Evolutionary conservation across 805 yeast genomes (phyloP), one percentile per base, ranked within the genome.

Genomic region (Monosporozyma solicola): DNA sequence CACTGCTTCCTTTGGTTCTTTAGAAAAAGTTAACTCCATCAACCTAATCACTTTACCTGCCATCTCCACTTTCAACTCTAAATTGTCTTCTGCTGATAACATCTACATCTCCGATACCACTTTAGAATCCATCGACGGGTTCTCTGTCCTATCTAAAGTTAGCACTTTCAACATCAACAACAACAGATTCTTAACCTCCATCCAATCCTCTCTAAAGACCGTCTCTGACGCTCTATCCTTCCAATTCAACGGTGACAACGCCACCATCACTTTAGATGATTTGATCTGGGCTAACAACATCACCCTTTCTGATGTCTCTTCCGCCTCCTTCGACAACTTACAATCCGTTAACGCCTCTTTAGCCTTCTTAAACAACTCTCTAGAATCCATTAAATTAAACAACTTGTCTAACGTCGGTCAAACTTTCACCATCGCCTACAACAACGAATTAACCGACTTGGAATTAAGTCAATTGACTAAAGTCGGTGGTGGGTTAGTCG

Each of bases 401-500:
- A 64, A 72, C 55, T 77, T 94, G 67, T 68, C 74, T 53, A 55
- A 73, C 35, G 78, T 92, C 65, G 97, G 97, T 70, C 88, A 86
- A 65, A 83, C 96, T 60, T 80, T 94, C 64, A 73, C 91, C 59
- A 73, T 94, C 65, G 74, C 74, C 69, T 76, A 84, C 61, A 94
- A 94, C 80, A 78, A 80, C 57, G 79, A 85, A 51, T 81, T 94
- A 71, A 79, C 80, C 63, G 78, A 75, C 62, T 61, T 87, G 55
- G 82, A 84, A 59, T 85, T 89, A 78, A 75, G 85, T 51, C 71
- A 78, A 68, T 81, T 94, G 72, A 76, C 83, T 57, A 59, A 79
- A 49, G 75, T 94, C 65, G 95, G 92, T 71, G 98, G 99, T 80
- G 99, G 97, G 73, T 87, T 94, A 72, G 84, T 80, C 65, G 76